Evolutionary conservation across 306 rosid genomes (phyloP), one percentile per base, ranked within the genome.

Genomic region (Fragaria nilgerrensis): DNA sequence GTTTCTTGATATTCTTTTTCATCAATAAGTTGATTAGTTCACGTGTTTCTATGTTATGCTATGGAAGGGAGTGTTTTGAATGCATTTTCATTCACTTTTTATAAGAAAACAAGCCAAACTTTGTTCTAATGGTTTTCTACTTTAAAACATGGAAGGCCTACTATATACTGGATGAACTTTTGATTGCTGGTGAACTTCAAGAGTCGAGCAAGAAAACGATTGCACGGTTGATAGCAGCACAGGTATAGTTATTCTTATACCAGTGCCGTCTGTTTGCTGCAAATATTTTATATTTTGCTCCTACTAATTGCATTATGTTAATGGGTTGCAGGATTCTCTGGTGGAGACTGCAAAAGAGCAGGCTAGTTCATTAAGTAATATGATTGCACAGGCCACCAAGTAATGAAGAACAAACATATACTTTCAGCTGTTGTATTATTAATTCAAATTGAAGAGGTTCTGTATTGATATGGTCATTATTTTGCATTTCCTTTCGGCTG

Each of bases 281-380:
- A 62, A 41, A 64, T 23, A 64, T 74, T 45, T 39, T 2, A 64
- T 23, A 64, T 74, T 45, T 39, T 2, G 0, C 0, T 39, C 61
- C 23, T 44, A 19, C 76, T 74, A 43, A 78, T 65, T 74, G 59
- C 43, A 71, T 56, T 53, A 62, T 25, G 27, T 62, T 22, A 49
- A 62, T 16, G 37, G 16, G 61, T 75, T 87, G 80, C 75, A 91
- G 98, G 98, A 94, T 89, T 89, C 98, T 48, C 66, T 94, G 88
- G 98, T 91, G 89, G 97, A 94, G 85, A 89, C 92, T 62, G 98
- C 98, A 17, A 91, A 91, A 82, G 97, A 94, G 84, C 92, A 94
- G 80, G 97, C 94, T 41, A 85, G 94, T 82, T 94, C 96, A 17
- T 39, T 94, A 50, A 92, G 96, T 77, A 92, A 90, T 70, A 91